Percentiles rank a stretch among this genome's conserved stretches.
These are phyloP conservation scores for Kodamaea nitidulidarum DNA, from an alignment of 805 yeast genomes.

Conservation along the genomic window DNA sequence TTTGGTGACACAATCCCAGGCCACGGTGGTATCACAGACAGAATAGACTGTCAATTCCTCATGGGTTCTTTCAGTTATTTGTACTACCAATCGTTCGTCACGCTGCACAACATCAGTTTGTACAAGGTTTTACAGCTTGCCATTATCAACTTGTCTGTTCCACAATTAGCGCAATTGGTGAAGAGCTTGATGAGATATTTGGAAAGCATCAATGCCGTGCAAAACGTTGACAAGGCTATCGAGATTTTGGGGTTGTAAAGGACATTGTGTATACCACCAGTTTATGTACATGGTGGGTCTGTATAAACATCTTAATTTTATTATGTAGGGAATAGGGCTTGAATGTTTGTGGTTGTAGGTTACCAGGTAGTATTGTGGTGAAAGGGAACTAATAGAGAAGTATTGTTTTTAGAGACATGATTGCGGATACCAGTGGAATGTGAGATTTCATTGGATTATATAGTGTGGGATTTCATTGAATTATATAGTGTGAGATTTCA, in stretches of 20 bases:
- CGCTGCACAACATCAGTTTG: conserved; percentile 65
- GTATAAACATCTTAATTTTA: conserved; percentile 1
- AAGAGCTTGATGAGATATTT: conserved; percentile 56
- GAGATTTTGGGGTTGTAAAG: conserved; percentile 2
- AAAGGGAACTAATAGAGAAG: too few relatives aligned
- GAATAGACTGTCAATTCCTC: conserved; percentile 95
- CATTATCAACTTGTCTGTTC: conserved; percentile 61
- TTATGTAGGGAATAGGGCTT: background rate
- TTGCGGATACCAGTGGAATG: too few relatives aligned
- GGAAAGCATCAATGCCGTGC: conserved; percentile 18
- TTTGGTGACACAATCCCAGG: conserved; percentile 99
- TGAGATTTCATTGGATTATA: too few relatives aligned
- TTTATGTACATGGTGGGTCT: background rate
- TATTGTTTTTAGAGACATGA: too few relatives aligned
- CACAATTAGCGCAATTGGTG: conserved; percentile 62
- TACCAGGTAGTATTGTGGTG: too few relatives aligned
- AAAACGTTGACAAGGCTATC: conserved; percentile 2
- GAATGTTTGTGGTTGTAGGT: too few relatives aligned
- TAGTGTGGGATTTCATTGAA: too few relatives aligned
- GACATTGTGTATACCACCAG: background rate
- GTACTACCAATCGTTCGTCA: conserved; percentile 88
- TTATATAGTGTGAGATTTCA: too few relatives aligned
- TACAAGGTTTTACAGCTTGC: conserved; percentile 74
- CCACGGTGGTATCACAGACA: conserved; percentile 96
- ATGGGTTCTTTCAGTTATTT: conserved; percentile 95